Base-by-base conservation (phyloP, 306 rosid species). In the Sicyos edulis region DNA sequence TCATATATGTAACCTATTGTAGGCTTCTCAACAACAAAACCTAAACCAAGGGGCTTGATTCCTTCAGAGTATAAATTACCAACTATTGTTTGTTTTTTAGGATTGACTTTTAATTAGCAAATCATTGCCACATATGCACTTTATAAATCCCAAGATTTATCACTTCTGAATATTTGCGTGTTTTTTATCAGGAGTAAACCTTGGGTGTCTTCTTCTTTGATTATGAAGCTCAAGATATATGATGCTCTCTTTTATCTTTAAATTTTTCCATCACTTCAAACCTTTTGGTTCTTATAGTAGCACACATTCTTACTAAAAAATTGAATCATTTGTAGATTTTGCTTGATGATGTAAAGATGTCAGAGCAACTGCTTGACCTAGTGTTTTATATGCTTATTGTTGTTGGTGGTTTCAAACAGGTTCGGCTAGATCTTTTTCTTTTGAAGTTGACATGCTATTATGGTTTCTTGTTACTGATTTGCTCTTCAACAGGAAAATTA, bases 341-440 rank as follows among this genome's bases (percentile, higher is more conserved):
- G 79, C 85, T 90, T 15, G 98, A 88, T 72, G 96, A 93, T 80
- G 90, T 84, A 53, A 90, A 93, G 85, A 78, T 78, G 73, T 68
- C 83, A 66, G 96, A 87, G 76, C 97, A 87, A 83, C 90, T 87
- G 75, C 82, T 87, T 74, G 97, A 93, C 80, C 71, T 93, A 83
- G 90, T 88, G 83, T 86, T 88, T 83, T 93, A 87, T 83, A 75
- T 84, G 82, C 87, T 90, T 37, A 82, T 87, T 57, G 83, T 87
- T 74, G 87, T 86, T 67, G 85, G 87, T 71, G 84, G 91, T 77
- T 80, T 76, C 74, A 84, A 85, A 85, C 90, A 87, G 98, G 98
- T 93, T 74, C 70, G 77, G 73, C 78, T 61, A 17, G 76, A 59
- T 75, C 73, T 71, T 16, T 45, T 72, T 64, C 56, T 72, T 80